Evolutionary conservation across 208 protist genomes (phyloP).

Genomic region (Vickermania ingenoplastis): DNA sequence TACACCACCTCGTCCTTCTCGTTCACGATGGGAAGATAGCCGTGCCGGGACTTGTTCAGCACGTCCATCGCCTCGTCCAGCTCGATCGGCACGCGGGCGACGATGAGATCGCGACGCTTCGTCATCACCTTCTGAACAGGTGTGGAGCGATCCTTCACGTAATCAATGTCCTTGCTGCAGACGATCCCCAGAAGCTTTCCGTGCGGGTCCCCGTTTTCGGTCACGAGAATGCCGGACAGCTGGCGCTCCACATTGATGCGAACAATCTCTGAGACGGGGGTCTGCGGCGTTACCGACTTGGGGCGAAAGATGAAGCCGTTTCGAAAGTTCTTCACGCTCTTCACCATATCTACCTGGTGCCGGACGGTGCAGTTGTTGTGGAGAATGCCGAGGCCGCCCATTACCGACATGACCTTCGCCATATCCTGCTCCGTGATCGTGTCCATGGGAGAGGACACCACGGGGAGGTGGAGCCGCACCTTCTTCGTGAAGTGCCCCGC

Average conservation of each 20-base stretch:
- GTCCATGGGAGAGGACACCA: constrained; percentile 94
- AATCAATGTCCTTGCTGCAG: constrained; percentile 96
- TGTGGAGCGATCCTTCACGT: constrained; percentile 83
- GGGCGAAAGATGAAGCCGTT: constrained; percentile 97
- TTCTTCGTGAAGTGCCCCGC: constrained; percentile 81
- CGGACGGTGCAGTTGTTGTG: constrained; percentile 93
- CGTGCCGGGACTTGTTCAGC: constrained; percentile 87
- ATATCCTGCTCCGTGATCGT: constrained; percentile 92
- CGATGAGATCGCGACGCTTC: constrained; percentile 63
- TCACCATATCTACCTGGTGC: constrained; percentile 89
- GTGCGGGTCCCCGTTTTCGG: constrained; percentile 88
- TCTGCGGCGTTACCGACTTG: constrained; percentile 75
- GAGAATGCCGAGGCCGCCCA: constrained; percentile 94
- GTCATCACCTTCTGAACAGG: constrained; percentile 85
- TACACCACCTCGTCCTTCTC: constrained; percentile 85
- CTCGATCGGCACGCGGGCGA: constrained; percentile 72
- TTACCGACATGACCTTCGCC: constrained; percentile 86
- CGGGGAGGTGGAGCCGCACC: constrained; percentile 87
- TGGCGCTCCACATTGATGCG: constrained; percentile 89
- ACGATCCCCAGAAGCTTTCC: constrained; percentile 95
- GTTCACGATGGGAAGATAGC: constrained; percentile 96
- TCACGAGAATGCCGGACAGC: constrained; percentile 96
- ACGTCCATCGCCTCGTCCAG: constrained; percentile 94
- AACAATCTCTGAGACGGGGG: constrained; percentile 82
- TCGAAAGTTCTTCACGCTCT: constrained; percentile 92